Evolutionary conservation across 129 eudicot genomes (phyloP), one percentile per base, ranked within the genome.

Genomic region (Pulicaria dysenterica): DNA sequence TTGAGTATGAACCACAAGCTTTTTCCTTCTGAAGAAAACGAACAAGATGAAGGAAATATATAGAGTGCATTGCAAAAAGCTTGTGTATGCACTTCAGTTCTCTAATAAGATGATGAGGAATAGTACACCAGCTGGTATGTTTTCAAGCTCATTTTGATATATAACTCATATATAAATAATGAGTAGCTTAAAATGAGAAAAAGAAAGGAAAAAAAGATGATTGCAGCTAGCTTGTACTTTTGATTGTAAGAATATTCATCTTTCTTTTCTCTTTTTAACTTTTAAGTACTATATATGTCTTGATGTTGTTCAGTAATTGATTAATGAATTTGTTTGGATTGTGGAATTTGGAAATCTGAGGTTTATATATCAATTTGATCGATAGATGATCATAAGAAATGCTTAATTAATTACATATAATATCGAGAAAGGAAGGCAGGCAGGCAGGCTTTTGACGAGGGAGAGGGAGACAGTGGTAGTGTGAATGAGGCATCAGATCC

Each of bases 1-100:
- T 66, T 86, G 72, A 67, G 80, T 77, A 83, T 81, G 85, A 81
- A 78, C 69, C 78, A 80, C 9, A 73, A 81, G 17, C 62, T 44
- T 54, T 81, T 69, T 59, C 82, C 73, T 67, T 61, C 80, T 8
- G 74, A 77, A 51, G 84, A 73, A 61, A 75, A 69, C 56, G 76
- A 83, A 65, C 53, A 73, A 58, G 71, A 73, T 58, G 66, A 85
- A 72, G 79, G 80, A 39, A 48, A 80, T 16, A 68, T 62, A 19
- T 49, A 53, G 40, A 74, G 63, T 58, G 56, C 69, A 57, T n/a
- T 16, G 53, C 10, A 36, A 51, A 15, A 47, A 9, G 44, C 49
- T 43, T 65, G 48, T 67, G 59, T 45, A 41, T 55, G 58, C 40
- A 38, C 57, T 61, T 69, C 3, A 38, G 41, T 61, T 69, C 3